Conservation (phyloP, 306 rosid genomes). For the Quercus bicolor region DNA sequence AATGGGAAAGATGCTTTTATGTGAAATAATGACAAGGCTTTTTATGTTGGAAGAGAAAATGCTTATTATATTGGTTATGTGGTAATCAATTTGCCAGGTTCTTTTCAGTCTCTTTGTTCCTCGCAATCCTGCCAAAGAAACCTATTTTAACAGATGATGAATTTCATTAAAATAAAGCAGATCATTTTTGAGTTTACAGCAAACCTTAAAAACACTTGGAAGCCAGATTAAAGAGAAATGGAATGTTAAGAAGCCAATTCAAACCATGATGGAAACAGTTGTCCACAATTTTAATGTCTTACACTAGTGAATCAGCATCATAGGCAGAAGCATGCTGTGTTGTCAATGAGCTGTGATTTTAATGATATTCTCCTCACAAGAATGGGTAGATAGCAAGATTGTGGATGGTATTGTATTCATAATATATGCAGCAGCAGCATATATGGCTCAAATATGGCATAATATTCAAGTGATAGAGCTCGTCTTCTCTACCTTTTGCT, state of each 20-base stretch:
- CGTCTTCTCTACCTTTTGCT: too few species aligned
- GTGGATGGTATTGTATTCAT: too few species aligned
- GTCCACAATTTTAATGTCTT: too few species aligned
- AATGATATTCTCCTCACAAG: too few species aligned
- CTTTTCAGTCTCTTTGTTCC: background rate
- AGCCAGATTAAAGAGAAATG: too few species aligned
- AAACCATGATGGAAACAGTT: too few species aligned
- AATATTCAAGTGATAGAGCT: background rate
- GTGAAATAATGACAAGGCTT: background rate
- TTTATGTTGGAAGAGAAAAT: background rate
- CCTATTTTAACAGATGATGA: background rate
- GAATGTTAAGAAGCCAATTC: too few species aligned
- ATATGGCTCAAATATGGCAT: background rate
- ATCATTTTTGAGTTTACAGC: background rate
- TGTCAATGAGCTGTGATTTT: too few species aligned
- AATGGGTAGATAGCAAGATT: too few species aligned
- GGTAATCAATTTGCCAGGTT: background rate
- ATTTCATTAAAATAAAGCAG: background rate
- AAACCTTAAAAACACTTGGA: background rate
- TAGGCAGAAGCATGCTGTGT: too few species aligned
- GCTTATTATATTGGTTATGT: background rate
- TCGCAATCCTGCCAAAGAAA: background rate
- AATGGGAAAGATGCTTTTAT: background rate
- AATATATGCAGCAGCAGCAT: too few species aligned
- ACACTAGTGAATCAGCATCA: too few species aligned